Base-by-base conservation (phyloP, 306 rosid species). In the Casuarina cunninghamiana region DNA sequence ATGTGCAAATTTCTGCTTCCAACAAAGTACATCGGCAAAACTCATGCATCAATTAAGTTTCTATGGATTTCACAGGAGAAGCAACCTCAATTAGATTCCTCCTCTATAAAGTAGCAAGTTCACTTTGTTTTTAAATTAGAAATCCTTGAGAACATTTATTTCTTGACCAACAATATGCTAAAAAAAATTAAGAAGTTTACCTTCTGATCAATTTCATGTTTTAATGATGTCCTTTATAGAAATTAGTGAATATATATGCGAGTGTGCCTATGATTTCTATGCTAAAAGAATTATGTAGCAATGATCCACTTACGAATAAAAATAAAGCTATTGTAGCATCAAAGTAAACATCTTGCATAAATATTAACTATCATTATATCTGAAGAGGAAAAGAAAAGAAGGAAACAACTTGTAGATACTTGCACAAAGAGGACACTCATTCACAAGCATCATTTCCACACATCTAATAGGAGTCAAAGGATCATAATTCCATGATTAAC, bases 161-260 rank as follows among this genome's bases (percentile, higher is more conserved):
- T 44, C 10, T 61, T 51, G 13, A 48, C 55, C 50, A 15, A 38
- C 46, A 68, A 35, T 53, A 26, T 77, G 50, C 46, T 60, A 78
- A 69, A 62, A 86, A n/a, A 50, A 53, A 41, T 13, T 10, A 17
- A 75, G 54, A 53, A 50, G 43, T 69, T 77, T 78, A 93, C 97
- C 98, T 95, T 95, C 21, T 91, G 91, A 85, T 90, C 79, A 6
- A 90, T 93, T 82, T 95, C 97, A 67, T 91, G 97, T 78, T 91
- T 86, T 85, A 95, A 86, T 43, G 99, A 91, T 21, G 26, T 17
- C 1, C 44, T 2, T 45, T 69, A 9, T 53, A 77, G 32, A 7
- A 58, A 71, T 71, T 21, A 45, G 42, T 15, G 74, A 54, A 71
- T 19, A 69, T 6, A 42, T 19, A 50, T 46, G 49, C 6, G 11